Percentiles rank a stretch among this genome's conserved stretches.
Conservation (phyloP, 2,329 filamentous ascomycete species). For the Trichoderma polysporum region DNA sequence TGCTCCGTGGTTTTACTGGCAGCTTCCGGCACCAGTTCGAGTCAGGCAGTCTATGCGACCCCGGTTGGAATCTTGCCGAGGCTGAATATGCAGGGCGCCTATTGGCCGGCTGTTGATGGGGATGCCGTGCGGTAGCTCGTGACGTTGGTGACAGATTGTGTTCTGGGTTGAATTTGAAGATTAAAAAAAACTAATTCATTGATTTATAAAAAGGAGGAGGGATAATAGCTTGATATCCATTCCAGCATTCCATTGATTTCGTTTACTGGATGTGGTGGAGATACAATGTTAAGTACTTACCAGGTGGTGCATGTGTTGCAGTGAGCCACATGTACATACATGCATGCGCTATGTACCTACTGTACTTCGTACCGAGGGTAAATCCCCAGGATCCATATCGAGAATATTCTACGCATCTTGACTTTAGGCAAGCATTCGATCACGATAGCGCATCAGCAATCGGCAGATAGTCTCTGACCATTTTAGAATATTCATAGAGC, state of each 20-base stretch:
- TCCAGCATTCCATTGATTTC: neutral
- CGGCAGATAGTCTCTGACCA: neutral
- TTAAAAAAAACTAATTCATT: neutral
- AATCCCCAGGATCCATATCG: neutral
- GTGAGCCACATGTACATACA: neutral
- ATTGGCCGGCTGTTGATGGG: neutral
- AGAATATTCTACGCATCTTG: neutral
- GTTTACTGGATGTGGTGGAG: neutral
- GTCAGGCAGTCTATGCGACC: slow-evolving; percentile 8
- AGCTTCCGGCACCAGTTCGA: slow-evolving; percentile 9
- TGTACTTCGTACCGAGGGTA: neutral
- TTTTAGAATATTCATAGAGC: neutral
- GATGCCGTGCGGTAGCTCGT: slow-evolving; percentile 3
- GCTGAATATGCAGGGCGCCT: slow-evolving; percentile 12
- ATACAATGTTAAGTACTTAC: neutral
- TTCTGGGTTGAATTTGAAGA: neutral
- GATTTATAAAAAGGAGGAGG: neutral
- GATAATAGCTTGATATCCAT: neutral
- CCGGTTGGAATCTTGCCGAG: slow-evolving; percentile 15
- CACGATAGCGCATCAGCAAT: neutral
- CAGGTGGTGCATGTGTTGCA: neutral
- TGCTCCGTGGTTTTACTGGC: neutral
- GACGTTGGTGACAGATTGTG: neutral
- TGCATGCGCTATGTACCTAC: neutral
- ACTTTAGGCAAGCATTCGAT: neutral